Evolutionary conservation across 495 filamentous ascomycete genomes (phyloP), one percentile per base, ranked within the genome.

Genomic region (Talaromyces liani): DNA sequence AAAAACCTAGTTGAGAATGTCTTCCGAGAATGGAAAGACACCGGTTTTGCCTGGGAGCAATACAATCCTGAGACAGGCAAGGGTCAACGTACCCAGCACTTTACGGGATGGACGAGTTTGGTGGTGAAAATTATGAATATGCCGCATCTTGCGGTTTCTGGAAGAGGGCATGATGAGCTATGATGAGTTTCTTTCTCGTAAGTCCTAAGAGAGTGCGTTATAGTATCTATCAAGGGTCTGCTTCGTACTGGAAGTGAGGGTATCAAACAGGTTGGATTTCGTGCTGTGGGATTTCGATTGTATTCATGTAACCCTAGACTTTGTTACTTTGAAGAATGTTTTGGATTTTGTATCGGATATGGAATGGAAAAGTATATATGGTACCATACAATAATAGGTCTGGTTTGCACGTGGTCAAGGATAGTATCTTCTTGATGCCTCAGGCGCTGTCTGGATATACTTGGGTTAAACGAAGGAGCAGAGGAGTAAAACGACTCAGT

Each of bases 21-120:
- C 58, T 97, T 88, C 79, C 79, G 85, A 41, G 84, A 86, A 70
- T 98, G 94, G 94, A 81, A 87, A 71, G 82, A 88, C 65, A 98
- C 94, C 0, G 92, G 93, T 18, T 98, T 97, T 74, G 94, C 95
- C 9, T 98, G 95, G 95, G 94, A 98, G 72, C 94, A 98, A 75
- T 98, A 97, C 75, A 92, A 97, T 73, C 90, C 93, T 0, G 91
- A 96, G 65, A 96, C 89, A 4, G 94, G 94, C 56, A 82, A 84
- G 62, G 94, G 94, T 34, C 95, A 98, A 79, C 84, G 94, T 58
- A 98, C 92, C 24, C 92, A 96, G 77, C 94, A 98, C 79, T 98
- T 98, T 72, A 95, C 93, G 16, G 94, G 94, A 61, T 98, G 94
- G 94, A 98, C 95, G 57, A 95, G 91, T 73, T 78, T 97, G 73